These are phyloP conservation scores for Rhodamnia rubescens DNA, from an alignment of 345 rosid genomes.

Conservation along the genomic window DNA sequence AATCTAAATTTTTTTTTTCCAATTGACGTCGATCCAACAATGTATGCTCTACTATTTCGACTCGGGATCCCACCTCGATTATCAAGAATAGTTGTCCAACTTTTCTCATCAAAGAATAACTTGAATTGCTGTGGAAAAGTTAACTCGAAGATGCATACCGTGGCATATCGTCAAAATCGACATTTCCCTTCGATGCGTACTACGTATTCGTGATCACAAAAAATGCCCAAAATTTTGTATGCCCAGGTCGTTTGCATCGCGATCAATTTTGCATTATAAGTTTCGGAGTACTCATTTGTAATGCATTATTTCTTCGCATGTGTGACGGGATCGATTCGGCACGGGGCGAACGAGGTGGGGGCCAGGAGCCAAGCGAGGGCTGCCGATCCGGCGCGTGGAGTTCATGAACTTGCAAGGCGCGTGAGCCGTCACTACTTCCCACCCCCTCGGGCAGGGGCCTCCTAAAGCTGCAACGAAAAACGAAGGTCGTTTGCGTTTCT, in stretches of 20 bases:
- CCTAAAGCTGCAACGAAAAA: neutral
- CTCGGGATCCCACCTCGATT: too few relatives aligned
- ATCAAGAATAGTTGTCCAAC: too few relatives aligned
- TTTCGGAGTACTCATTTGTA: too few relatives aligned
- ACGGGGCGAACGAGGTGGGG: too few relatives aligned
- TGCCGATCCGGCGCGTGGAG: neutral
- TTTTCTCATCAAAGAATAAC: too few relatives aligned
- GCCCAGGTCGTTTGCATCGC: too few relatives aligned
- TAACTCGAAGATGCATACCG: too few relatives aligned
- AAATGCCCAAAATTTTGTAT: neutral
- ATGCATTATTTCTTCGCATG: too few relatives aligned
- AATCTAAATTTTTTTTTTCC: neutral
- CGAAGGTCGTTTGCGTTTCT: neutral
- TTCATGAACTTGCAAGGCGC: neutral
- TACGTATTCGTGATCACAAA: neutral
- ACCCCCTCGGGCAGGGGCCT: neutral
- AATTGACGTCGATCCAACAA: neutral
- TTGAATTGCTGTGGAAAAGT: neutral
- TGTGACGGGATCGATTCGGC: too few relatives aligned
- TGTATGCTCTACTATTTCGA: fast-evolving
- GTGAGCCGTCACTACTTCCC: neutral
- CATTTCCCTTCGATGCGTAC: fast-evolving
- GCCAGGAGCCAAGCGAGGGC: too few relatives aligned
- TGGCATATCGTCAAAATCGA: too few relatives aligned
- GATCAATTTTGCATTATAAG: too few relatives aligned